phyloP scores from a whole-genome alignment of 192 early-diverging fungal genomes.

The Coemansia sp. region DNA sequence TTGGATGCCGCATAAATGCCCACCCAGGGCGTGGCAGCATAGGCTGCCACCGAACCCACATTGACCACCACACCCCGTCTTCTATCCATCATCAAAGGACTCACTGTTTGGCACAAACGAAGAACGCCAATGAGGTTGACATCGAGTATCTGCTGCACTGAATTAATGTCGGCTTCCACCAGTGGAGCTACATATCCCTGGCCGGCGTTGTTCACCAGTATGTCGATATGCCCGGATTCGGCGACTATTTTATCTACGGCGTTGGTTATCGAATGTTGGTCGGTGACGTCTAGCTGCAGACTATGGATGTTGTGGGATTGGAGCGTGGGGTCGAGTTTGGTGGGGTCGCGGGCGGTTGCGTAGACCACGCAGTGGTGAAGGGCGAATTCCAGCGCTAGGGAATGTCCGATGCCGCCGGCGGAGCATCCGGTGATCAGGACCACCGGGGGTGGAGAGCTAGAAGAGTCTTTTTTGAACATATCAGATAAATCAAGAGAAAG shows the following conservation, averaged over 20 bases:
- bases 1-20: slow-evolving; percentile 62
- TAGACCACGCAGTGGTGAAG: slow-evolving; percentile 37
- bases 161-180: slow-evolving; percentile 40
- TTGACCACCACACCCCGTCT: slow-evolving; percentile 61
- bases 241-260: slow-evolving; percentile 16
- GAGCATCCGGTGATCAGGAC: slow-evolving; percentile 76
- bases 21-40: slow-evolving; percentile 62
- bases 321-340: slow-evolving; percentile 3
- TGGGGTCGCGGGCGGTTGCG: slow-evolving; percentile 19
- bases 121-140: slow-evolving; percentile 64
- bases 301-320: not conserved
- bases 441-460: slow-evolving; percentile 14
- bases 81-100: slow-evolving; percentile 60
- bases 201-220: slow-evolving; percentile 76
- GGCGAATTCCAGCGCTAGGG: slow-evolving; percentile 38
- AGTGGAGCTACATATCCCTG: slow-evolving; percentile 51
- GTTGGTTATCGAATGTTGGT: slow-evolving; percentile 5
- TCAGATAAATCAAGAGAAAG: not conserved
- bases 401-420: slow-evolving; percentile 64
- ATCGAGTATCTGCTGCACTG: slow-evolving; percentile 56
- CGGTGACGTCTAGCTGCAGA: slow-evolving; percentile 34
- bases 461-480: not conserved
- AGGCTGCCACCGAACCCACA: slow-evolving; percentile 68
- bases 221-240: slow-evolving; percentile 51
- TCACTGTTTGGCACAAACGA: slow-evolving; percentile 54